Evolutionary conservation across 768 basidiomycete species (phyloP).

Genomic region (Leucogyrophana mollusca): DNA sequence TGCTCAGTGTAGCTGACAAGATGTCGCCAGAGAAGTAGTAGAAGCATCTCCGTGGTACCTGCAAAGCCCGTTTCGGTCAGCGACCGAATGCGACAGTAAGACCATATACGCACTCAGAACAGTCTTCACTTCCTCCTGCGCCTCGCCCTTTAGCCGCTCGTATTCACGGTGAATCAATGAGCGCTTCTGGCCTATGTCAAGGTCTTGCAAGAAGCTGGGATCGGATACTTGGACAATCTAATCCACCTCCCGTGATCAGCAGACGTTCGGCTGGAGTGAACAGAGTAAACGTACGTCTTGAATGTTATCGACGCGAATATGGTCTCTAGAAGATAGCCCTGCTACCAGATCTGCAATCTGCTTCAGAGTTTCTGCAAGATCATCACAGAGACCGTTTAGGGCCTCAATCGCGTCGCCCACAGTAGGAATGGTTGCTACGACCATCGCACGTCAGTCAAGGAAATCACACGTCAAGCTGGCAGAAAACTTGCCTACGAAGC

Average conservation of each 20-base stretch:
- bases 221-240: constrained; percentile 55
- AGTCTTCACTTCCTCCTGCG: constrained; percentile 48
- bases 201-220: constrained; percentile 54
- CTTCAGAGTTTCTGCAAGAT: constrained; percentile 59
- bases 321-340: constrained; percentile 72
- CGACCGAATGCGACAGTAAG: neutral
- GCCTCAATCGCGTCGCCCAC: constrained; percentile 73
- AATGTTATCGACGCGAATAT: constrained; percentile 67
- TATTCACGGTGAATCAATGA: constrained; percentile 62
- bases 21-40: constrained; percentile 82
- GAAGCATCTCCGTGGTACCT: constrained; percentile 76
- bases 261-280: neutral
- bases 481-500: constrained; percentile 50
- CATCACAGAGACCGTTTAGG: constrained; percentile 57
- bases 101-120: constrained; percentile 48
- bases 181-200: constrained; percentile 71
- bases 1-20: constrained; percentile 58
- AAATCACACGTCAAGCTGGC: neutral
- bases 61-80: neutral
- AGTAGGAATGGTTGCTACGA: constrained; percentile 69
- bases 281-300: constrained; percentile 51
- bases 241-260: constrained; percentile 3
- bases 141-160: constrained; percentile 39
- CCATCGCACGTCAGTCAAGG: neutral
- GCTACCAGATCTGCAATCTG: constrained; percentile 67